Evolutionary conservation across 2,329 filamentous ascomycete species (phyloP).

Genomic region (Paraphaeosphaeria minitans): DNA sequence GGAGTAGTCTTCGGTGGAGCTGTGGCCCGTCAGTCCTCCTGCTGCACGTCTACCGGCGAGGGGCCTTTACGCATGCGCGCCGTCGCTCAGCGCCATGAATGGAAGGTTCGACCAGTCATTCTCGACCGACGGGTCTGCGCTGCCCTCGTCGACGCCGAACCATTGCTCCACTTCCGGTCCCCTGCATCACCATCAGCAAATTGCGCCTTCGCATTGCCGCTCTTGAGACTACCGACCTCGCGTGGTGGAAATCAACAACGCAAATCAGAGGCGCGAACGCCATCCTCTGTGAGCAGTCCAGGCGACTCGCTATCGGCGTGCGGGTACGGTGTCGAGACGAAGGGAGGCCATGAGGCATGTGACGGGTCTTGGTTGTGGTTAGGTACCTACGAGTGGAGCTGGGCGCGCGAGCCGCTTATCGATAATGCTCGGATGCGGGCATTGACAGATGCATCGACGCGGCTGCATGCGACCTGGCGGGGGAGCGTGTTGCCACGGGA

Average conservation of each 20-base stretch:
- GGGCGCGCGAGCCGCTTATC: neutral
- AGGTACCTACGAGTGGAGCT: neutral
- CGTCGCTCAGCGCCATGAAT: slow-evolving; percentile 96
- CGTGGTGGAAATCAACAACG: slow-evolving; percentile 61
- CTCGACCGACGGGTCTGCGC: slow-evolving; percentile 73
- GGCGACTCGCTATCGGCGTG: neutral
- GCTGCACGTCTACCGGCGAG: neutral
- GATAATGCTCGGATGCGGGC: neutral
- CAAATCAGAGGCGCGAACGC: slow-evolving; percentile 55
- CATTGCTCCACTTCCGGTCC: slow-evolving; percentile 94
- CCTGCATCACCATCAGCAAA: slow-evolving; percentile 46
- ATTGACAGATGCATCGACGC: neutral
- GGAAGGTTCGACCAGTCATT: slow-evolving; percentile 92
- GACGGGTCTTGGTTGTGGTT: slow-evolving; percentile 1
- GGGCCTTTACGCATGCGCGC: slow-evolving; percentile 80
- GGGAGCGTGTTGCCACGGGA: no score
- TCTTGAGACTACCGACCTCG: slow-evolving; percentile 42
- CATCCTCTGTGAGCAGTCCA: slow-evolving; percentile 11
- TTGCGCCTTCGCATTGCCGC: slow-evolving; percentile 5
- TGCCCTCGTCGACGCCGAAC: slow-evolving; percentile 77
- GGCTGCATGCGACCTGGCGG: neutral
- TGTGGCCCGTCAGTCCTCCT: slow-evolving; percentile 43
- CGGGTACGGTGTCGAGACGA: neutral
- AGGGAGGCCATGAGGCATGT: slow-evolving; percentile 5
- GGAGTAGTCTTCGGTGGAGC: slow-evolving; percentile 92